A percentile compares a stretch with the other conserved stretches of the same genome.
phyloP scores from a whole-genome alignment of 2,329 filamentous ascomycete species.

The Pseudofabraea citricarpa region DNA sequence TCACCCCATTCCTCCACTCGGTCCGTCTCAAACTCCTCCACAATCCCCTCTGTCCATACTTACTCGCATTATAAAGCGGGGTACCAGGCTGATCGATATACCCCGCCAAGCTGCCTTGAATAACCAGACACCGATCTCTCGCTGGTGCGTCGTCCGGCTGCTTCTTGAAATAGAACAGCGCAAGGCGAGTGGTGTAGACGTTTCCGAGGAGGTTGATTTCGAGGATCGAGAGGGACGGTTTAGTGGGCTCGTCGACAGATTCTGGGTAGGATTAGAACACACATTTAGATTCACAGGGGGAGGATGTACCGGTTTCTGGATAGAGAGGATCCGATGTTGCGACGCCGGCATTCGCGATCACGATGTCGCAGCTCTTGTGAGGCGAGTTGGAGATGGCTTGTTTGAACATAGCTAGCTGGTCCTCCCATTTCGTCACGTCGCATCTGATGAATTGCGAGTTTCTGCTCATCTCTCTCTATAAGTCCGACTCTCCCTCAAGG shows the following conservation, averaged over 20 bases:
- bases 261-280: too few relatives aligned
- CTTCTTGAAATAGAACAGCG: constrained; percentile 40
- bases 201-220: constrained; percentile 36
- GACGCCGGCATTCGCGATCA: constrained; percentile 44
- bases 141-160: constrained; percentile 19
- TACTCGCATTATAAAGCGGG: constrained; percentile 37
- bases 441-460: constrained; percentile 32
- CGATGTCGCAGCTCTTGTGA: constrained; percentile 36
- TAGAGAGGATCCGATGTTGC: constrained; percentile 33
- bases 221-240: constrained; percentile 37
- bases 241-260: too few relatives aligned
- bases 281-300: constrained; percentile 34
- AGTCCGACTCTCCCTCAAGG: too few relatives aligned
- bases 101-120: constrained; percentile 42
- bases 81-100: constrained; percentile 41
- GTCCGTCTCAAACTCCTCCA: constrained; percentile 35
- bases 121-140: constrained; percentile 42
- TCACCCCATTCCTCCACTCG: constrained; percentile 36
- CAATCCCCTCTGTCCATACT: constrained; percentile 38
- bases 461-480: too few relatives aligned
- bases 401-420: constrained; percentile 37
- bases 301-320: too few relatives aligned
- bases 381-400: constrained; percentile 32
- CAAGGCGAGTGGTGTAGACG: constrained; percentile 41
- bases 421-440: constrained; percentile 38